Percentiles rank a stretch among this genome's conserved stretches.
phyloP scores from a whole-genome alignment of 768 basidiomycete species.

The Antrodiella citrinella region DNA sequence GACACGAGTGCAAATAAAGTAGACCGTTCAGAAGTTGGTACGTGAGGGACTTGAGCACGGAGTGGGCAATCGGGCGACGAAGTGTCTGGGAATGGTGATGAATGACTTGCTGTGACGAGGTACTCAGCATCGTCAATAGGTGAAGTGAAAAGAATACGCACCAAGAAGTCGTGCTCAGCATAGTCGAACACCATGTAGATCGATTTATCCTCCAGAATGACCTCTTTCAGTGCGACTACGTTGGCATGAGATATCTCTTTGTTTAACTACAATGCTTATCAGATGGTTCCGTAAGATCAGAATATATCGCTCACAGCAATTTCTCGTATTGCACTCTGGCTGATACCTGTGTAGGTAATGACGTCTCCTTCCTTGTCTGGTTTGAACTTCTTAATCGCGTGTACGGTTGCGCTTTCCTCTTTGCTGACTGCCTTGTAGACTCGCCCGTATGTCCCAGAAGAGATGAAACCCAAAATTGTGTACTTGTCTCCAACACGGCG shows the following conservation, averaged over 20 bases:
- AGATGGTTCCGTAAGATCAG: neutral
- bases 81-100: slow-evolving; percentile 94
- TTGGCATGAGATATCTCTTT: slow-evolving; percentile 88
- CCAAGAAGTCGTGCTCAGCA: slow-evolving; percentile 96
- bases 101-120: slow-evolving; percentile 79
- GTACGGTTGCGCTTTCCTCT: slow-evolving; percentile 60
- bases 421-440: slow-evolving; percentile 92
- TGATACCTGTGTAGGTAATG: slow-evolving; percentile 92
- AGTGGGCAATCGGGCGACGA: slow-evolving; percentile 61
- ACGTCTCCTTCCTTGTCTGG: slow-evolving; percentile 99
- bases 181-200: slow-evolving; percentile 99
- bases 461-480: slow-evolving; percentile 92
- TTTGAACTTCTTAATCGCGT: slow-evolving; percentile 99
- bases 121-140: neutral
- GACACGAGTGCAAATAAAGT: slow-evolving; percentile 88
- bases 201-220: slow-evolving; percentile 95
- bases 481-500: slow-evolving; percentile 75
- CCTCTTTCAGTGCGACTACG: slow-evolving; percentile 84
- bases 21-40: slow-evolving; percentile 94
- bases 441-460: slow-evolving; percentile 96
- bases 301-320: slow-evolving; percentile 89
- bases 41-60: slow-evolving; percentile 86
- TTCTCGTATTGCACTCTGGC: slow-evolving; percentile 94
- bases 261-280: slow-evolving; percentile 78
- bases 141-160: slow-evolving; percentile 27